A percentile compares a stretch with the other conserved stretches of the same genome.
phyloP scores from a whole-genome alignment of 768 basidiomycete genomes.

The Macrocybe gigantea region DNA sequence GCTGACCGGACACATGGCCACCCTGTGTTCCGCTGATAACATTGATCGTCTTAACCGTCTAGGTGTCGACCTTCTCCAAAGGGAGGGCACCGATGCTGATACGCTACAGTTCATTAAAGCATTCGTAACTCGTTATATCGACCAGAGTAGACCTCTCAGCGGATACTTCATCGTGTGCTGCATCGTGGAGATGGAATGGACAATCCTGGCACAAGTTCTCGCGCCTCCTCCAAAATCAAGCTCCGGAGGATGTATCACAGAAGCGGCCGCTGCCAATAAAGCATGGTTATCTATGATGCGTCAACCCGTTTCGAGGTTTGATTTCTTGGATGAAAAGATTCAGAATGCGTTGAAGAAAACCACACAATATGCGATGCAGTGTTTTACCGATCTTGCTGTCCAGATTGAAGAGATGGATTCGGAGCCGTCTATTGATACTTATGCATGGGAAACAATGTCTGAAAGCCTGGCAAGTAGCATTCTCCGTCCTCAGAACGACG shows the following conservation, averaged over 20 bases:
- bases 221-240: conserved; percentile 25
- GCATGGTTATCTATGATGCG: conserved; percentile 72
- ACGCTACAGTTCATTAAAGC: conserved; percentile 56
- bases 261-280: conserved; percentile 80
- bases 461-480: conserved; percentile 65
- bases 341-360: conserved; percentile 39
- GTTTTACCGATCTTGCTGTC: conserved; percentile 68
- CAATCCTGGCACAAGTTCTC: conserved; percentile 69
- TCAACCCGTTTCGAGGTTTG: conserved; percentile 37
- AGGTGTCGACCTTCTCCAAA: conserved; percentile 55
- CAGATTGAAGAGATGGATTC: conserved; percentile 82
- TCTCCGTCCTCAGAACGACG: not conserved
- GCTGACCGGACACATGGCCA: conserved; percentile 46
- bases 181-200: conserved; percentile 81
- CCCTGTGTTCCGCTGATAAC: conserved; percentile 57
- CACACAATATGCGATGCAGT: conserved; percentile 60
- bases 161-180: conserved; percentile 91
- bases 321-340: conserved; percentile 30
- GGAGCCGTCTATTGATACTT: conserved; percentile 79
- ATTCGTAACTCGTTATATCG: conserved; percentile 70
- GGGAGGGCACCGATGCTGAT: conserved; percentile 44
- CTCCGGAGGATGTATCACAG: conserved; percentile 30
- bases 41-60: conserved; percentile 73
- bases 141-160: conserved; percentile 71
- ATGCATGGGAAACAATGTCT: conserved; percentile 90